Conservation (phyloP, 257 asterid species). For the Nemophila menziesii region DNA sequence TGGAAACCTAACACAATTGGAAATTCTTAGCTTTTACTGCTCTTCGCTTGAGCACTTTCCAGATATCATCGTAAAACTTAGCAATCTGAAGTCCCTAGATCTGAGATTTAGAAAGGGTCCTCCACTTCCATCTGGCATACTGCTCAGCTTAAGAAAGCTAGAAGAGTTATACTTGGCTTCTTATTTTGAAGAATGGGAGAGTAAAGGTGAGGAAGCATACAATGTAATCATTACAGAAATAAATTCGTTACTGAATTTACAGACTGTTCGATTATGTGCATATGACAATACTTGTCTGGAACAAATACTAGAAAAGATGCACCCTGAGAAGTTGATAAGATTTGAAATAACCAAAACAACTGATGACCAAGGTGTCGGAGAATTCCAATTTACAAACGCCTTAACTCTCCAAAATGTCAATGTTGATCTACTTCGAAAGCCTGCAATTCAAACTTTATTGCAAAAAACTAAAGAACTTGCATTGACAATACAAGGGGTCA, state of each 20-base stretch:
- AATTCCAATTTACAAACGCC: background rate
- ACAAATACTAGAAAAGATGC: background rate
- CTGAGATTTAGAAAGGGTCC: background rate
- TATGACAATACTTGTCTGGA: too few relatives aligned
- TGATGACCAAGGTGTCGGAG: background rate
- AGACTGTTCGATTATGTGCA: background rate
- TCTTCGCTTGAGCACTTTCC: background rate
- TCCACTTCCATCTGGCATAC: background rate
- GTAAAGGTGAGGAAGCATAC: background rate
- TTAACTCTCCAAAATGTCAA: background rate
- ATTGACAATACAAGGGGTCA: background rate
- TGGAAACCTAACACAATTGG: background rate
- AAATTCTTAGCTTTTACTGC: slow-evolving; percentile 1
- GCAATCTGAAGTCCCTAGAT: slow-evolving; percentile 3
- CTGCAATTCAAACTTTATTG: background rate
- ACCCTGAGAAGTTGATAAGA: background rate
- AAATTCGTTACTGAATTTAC: background rate
- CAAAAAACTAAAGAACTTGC: background rate
- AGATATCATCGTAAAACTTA: background rate
- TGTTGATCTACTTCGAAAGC: background rate
- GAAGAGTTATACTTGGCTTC: slow-evolving; percentile 7
- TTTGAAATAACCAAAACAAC: background rate
- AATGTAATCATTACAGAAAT: background rate
- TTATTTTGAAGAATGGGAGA: background rate
- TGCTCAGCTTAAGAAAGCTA: background rate